These are phyloP conservation scores for Talaromyces thailandensis DNA, from an alignment of 495 filamentous ascomycete species.

Conservation along the genomic window DNA sequence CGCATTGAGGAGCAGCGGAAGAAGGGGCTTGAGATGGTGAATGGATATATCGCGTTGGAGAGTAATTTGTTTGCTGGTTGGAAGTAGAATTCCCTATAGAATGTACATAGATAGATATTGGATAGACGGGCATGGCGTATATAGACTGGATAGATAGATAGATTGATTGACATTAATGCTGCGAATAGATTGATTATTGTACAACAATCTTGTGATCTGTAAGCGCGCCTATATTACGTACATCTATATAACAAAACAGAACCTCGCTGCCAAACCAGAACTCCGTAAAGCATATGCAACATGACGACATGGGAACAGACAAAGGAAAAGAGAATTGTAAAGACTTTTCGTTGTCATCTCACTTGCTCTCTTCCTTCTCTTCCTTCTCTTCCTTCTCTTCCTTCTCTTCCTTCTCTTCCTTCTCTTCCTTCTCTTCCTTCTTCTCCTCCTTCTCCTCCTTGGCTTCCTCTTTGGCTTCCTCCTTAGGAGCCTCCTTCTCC, in stretches of 20 bases:
- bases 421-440: constrained; percentile 9
- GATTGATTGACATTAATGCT: not conserved
- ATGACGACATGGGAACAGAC: not conserved
- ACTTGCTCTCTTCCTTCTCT: not conserved
- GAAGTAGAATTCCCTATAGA: constrained; percentile 12
- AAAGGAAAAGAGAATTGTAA: constrained; percentile 3
- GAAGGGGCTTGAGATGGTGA: constrained; percentile 44
- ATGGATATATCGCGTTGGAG: constrained; percentile 43
- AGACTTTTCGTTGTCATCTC: not conserved
- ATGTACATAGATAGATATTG: not conserved
- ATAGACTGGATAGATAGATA: not conserved
- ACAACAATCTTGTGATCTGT: not conserved
- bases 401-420: constrained; percentile 9
- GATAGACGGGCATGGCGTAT: not conserved
- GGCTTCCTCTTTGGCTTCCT: constrained; percentile 12
- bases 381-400: constrained; percentile 8
- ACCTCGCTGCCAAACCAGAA: not conserved
- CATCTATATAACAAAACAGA: not conserved
- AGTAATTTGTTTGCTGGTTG: constrained; percentile 34
- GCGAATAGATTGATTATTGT: not conserved
- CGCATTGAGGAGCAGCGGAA: constrained; percentile 47
- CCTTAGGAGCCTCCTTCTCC: constrained; percentile 10
- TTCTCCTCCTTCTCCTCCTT: constrained; percentile 6
- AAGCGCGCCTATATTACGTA: not conserved
- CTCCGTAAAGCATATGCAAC: not conserved